Evolutionary conservation across 306 rosid genomes (phyloP).

Genomic region (Cucumis hystrix): DNA sequence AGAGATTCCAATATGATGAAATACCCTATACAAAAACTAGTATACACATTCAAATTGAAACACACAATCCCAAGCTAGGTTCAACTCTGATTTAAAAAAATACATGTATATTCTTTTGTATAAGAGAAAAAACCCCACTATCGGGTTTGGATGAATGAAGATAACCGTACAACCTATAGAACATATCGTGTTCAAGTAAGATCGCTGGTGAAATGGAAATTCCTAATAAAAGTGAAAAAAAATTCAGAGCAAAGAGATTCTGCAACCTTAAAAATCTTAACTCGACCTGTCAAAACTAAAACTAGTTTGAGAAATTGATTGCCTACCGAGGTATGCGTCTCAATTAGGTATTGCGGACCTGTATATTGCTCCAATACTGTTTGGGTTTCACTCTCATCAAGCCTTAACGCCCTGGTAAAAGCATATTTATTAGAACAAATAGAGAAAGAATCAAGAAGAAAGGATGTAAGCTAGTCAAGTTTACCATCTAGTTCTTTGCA

Average conservation of each 20-base stretch:
- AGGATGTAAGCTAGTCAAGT: background rate
- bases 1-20: background rate
- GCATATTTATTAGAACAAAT: background rate
- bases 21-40: background rate
- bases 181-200: too few species aligned
- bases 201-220: background rate
- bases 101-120: background rate
- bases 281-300: background rate
- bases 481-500: conserved; percentile 88
- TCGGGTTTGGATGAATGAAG: background rate
- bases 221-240: background rate
- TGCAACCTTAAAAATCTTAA: background rate
- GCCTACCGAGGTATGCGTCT: conserved; percentile 68
- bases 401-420: conserved; percentile 50
- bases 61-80: background rate
- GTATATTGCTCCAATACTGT: conserved; percentile 52
- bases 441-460: background rate
- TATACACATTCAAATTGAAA: background rate
- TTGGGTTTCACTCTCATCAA: conserved; percentile 40
- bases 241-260: background rate
- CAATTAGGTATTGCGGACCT: conserved; percentile 75
- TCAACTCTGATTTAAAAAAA: background rate
- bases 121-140: background rate
- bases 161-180: background rate
- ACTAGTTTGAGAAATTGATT: conserved; percentile 20